Evolutionary conservation across 305 asterid species (phyloP), one percentile per base, ranked within the genome.

Genomic region (Striga hermonthica): DNA sequence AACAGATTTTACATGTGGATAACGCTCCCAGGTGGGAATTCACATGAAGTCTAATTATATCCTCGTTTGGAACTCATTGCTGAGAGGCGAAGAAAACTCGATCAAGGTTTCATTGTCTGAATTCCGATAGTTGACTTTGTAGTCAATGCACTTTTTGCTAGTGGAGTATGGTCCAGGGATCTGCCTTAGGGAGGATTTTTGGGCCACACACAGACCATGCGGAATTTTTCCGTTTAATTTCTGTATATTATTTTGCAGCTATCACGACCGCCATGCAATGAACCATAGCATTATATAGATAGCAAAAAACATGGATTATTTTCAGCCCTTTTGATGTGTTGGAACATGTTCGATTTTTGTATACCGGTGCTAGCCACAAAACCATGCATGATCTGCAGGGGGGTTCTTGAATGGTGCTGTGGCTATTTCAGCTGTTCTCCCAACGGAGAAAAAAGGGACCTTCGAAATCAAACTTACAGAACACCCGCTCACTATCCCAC

Each of bases 171-270:
- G 70, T 71, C 38, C 58, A 48, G 72, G 64, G 62, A 9, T 22
- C 38, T 68, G 61, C 38, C 22, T 34, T 53, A 9, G 60, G 68
- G 71, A 59, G 77, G 68, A 66, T 56, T 62, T 60, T 69, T 44
- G 16, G 35, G 5, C 31, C 31, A 22, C 31, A 22, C 31, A 72
- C 71, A 49, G 63, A 50, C 4, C 11, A 31, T 44, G 60, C 57
- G 36, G 37, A n/a, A 44, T 38, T 58, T 45, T 13, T 64, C 37
- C 11, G 75, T 61, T 52, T 69, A 34, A n/a, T 71, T 75, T 55
- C 45, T 72, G 78, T 74, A 67, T 68, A 70, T 71, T 65, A 57
- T 31, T 48, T 66, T 57, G 77, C 67, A 68, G 65, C 64, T 64
- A 64, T 56, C 48, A 12, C 41, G 40, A 59, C 8, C 10, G 67